phyloP scores from a whole-genome alignment of 2,329 filamentous ascomycete species.

The Xylariomycetidae sp. region DNA sequence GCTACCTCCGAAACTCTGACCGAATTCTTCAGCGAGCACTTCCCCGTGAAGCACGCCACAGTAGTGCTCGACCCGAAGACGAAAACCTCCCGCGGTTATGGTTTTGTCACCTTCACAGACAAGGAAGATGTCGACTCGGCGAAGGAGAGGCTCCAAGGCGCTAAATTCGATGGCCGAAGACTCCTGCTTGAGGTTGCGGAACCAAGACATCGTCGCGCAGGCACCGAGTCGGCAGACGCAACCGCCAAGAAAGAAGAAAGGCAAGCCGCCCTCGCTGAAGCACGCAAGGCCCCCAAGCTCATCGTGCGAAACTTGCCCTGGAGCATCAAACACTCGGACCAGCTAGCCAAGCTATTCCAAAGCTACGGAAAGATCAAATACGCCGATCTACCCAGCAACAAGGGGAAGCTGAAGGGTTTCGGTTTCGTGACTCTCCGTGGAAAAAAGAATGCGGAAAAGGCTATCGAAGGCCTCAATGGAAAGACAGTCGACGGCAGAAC shows the following conservation, averaged over 20 bases:
- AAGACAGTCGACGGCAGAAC: slow-evolving; percentile 83
- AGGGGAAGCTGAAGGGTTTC: slow-evolving; percentile 74
- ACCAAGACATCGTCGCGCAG: slow-evolving; percentile 59
- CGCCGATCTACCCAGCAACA: slow-evolving; percentile 74
- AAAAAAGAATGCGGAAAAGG: slow-evolving; percentile 84
- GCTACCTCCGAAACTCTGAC: slow-evolving; percentile 79
- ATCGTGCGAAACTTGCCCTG: slow-evolving; percentile 94
- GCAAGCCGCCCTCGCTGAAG: slow-evolving; percentile 54
- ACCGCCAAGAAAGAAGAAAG: slow-evolving; percentile 49
- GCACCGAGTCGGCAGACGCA: slow-evolving; percentile 35
- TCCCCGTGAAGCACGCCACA: slow-evolving; percentile 92
- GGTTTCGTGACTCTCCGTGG: slow-evolving; percentile 88
- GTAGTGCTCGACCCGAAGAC: slow-evolving; percentile 82
- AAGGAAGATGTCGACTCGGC: slow-evolving; percentile 82
- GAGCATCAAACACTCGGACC: slow-evolving; percentile 83
- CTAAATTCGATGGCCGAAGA: slow-evolving; percentile 70
- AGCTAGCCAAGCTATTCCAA: slow-evolving; percentile 72
- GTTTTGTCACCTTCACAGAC: slow-evolving; percentile 95
- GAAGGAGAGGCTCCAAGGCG: slow-evolving; percentile 72
- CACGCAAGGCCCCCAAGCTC: slow-evolving; percentile 62
- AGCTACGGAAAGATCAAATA: slow-evolving; percentile 90
- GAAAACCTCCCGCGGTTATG: slow-evolving; percentile 84
- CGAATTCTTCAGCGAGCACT: slow-evolving; percentile 88
- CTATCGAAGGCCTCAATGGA: slow-evolving; percentile 78
- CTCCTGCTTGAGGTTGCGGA: slow-evolving; percentile 86